Conservation (phyloP, 768 basidiomycete species). For the Imleria badia region DNA sequence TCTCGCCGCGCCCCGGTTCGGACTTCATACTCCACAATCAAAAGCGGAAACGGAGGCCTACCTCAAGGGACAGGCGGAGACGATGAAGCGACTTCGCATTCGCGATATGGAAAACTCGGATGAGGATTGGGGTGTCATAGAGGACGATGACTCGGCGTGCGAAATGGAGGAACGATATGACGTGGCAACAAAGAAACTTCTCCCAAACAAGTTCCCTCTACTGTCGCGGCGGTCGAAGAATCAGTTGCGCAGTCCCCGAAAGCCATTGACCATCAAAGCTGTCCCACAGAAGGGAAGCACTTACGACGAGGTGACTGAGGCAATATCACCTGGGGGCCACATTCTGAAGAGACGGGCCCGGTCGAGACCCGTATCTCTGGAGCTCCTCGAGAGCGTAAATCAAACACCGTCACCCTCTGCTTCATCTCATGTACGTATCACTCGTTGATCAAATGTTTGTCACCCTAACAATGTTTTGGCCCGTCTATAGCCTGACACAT, state of each 20-base stretch:
- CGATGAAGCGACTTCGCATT: constrained; percentile 60
- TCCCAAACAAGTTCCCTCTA: constrained; percentile 27
- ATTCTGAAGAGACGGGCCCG: constrained; percentile 73
- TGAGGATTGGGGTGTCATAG: constrained; percentile 43
- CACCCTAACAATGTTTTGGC: neutral
- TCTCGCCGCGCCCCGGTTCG: constrained; percentile 32
- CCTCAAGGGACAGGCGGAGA: constrained; percentile 58
- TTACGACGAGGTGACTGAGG: constrained; percentile 61
- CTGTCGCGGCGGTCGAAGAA: constrained; percentile 30
- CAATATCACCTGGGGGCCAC: constrained; percentile 75
- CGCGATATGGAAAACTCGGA: constrained; percentile 51
- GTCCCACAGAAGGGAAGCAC: constrained; percentile 41
- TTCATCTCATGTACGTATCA: constrained; percentile 27
- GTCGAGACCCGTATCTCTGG: constrained; percentile 67
- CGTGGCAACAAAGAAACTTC: constrained; percentile 31
- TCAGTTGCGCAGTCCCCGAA: constrained; percentile 30
- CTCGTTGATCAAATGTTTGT: neutral
- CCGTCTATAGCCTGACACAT: constrained; percentile 12
- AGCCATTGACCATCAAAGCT: constrained; percentile 19
- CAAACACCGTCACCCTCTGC: constrained; percentile 43
- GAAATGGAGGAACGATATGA: constrained; percentile 46
- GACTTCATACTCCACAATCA: constrained; percentile 31
- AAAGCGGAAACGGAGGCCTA: constrained; percentile 37
- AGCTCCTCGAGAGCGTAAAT: constrained; percentile 54
- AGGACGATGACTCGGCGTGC: constrained; percentile 52